These are phyloP conservation scores for Rhodotorula sp. DNA, from an alignment of 1,284 basidiomycete species.

Conservation along the genomic window DNA sequence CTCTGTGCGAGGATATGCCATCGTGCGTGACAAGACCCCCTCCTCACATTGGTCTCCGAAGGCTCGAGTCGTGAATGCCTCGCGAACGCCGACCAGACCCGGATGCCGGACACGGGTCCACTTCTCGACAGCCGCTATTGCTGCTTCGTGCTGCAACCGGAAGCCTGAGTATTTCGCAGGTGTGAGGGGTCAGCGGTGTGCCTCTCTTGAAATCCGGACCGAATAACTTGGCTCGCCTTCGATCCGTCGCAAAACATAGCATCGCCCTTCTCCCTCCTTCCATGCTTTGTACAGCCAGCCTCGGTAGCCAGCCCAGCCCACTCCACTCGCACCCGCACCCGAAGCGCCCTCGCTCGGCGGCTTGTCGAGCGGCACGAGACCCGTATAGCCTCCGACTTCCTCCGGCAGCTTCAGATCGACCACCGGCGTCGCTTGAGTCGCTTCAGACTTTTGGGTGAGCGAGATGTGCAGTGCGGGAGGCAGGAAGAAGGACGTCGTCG, in stretches of 20 bases:
- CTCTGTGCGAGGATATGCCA: no score
- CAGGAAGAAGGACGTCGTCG: conserved; percentile 57
- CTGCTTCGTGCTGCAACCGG: conserved; percentile 73
- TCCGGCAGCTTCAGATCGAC: conserved; percentile 36
- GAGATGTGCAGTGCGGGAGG: conserved; percentile 73
- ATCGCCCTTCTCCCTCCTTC: conserved; percentile 71
- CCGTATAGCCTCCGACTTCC: conserved; percentile 41
- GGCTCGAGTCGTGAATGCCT: conserved; percentile 92
- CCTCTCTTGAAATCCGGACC: no score
- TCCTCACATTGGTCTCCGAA: conserved; percentile 85
- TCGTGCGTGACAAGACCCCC: neutral
- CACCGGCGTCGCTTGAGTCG: conserved; percentile 56
- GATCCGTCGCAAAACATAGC: conserved; percentile 76
- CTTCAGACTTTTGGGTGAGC: conserved; percentile 77
- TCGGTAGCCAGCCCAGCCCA: conserved; percentile 52
- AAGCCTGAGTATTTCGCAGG: conserved; percentile 60
- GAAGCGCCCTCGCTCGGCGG: conserved; percentile 16
- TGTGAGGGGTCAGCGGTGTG: no score
- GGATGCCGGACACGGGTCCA: conserved; percentile 89
- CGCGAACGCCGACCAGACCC: conserved; percentile 76
- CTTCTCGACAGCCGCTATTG: conserved; percentile 77
- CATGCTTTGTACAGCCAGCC: conserved; percentile 80
- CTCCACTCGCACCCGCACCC: neutral
- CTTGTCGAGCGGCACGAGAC: conserved; percentile 40
- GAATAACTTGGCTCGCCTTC: conserved; percentile 61